Evolutionary conservation across 306 rosid species (phyloP).

Genomic region (Alnus rubra): DNA sequence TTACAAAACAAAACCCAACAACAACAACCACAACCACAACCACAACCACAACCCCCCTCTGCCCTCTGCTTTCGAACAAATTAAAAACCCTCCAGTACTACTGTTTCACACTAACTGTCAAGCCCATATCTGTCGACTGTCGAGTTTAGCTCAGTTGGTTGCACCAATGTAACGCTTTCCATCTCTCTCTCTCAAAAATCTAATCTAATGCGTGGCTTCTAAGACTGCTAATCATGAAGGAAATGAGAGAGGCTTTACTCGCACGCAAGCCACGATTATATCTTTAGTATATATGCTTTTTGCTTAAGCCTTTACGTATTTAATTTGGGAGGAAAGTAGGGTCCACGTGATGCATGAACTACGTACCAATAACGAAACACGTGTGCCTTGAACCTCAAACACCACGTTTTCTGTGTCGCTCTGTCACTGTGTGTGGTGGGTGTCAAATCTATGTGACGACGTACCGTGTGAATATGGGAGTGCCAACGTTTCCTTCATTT

Average conservation of each 20-base stretch:
- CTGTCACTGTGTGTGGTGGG: neutral
- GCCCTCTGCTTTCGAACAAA: conserved; percentile 8
- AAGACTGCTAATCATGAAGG: conserved; percentile 35
- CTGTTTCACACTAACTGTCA: conserved; percentile 31
- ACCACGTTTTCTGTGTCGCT: conserved; percentile 41
- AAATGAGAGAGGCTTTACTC: conserved; percentile 27
- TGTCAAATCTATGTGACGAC: too few relatives aligned
- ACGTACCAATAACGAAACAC: conserved; percentile 23
- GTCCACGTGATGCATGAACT: neutral
- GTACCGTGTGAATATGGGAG: conserved; percentile 2
- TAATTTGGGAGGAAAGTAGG: conserved; percentile 11
- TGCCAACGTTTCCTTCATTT: conserved; percentile 20
- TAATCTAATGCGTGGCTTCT: conserved; percentile 46
- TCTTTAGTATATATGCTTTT: neutral
- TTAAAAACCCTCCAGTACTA: conserved; percentile 8
- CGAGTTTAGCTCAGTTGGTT: conserved; percentile 39
- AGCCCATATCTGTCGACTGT: conserved; percentile 6
- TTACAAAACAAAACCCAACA: conserved; percentile 17
- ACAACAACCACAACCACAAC: neutral
- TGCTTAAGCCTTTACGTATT: conserved; percentile 18
- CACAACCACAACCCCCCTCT: neutral
- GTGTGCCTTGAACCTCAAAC: conserved; percentile 32
- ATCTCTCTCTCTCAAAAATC: neutral
- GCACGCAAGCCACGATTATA: conserved; percentile 56
- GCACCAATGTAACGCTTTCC: conserved; percentile 29